These are phyloP conservation scores for Homolaphlyctis polyrhiza DNA, from an alignment of 371 early-diverging fungal species.

Conservation along the genomic window DNA sequence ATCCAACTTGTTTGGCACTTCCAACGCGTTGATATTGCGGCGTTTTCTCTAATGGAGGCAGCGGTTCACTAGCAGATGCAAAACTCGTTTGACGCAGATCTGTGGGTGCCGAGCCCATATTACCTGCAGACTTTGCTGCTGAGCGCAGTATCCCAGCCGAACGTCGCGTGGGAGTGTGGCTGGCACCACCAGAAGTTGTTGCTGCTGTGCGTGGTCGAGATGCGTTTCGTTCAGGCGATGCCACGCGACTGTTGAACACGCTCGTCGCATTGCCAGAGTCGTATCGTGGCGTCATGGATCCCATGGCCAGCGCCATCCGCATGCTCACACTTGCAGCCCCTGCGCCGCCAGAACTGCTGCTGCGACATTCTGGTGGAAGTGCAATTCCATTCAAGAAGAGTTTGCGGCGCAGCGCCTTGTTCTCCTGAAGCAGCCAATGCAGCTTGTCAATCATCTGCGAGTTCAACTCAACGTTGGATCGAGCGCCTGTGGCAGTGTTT, in stretches of 20 bases:
- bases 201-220: neutral
- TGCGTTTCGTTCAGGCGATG: neutral
- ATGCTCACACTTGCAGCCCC: too few relatives aligned
- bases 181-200: neutral
- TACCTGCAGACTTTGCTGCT: neutral
- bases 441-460: conserved; percentile 5
- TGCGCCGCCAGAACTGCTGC: too few relatives aligned
- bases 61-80: neutral
- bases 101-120: neutral
- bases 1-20: conserved; percentile 3
- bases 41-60: neutral
- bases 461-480: neutral
- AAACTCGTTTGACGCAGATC: neutral
- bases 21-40: neutral
- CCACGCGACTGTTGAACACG: neutral
- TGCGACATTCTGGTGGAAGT: conserved; percentile 7
- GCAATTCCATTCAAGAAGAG: conserved; percentile 16
- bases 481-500: too few relatives aligned
- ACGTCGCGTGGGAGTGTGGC: too few relatives aligned
- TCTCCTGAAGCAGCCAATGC: conserved; percentile 8
- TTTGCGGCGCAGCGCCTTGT: conserved; percentile 14
- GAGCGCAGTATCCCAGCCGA: conserved; percentile 3
- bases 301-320: too few relatives aligned
- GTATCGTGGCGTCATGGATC: neutral
- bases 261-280: neutral